A percentile compares a stretch with the other conserved stretches of the same genome.
These are phyloP conservation scores for Mimosa pudica DNA, from an alignment of 306 rosid genomes.

Conservation along the genomic window DNA sequence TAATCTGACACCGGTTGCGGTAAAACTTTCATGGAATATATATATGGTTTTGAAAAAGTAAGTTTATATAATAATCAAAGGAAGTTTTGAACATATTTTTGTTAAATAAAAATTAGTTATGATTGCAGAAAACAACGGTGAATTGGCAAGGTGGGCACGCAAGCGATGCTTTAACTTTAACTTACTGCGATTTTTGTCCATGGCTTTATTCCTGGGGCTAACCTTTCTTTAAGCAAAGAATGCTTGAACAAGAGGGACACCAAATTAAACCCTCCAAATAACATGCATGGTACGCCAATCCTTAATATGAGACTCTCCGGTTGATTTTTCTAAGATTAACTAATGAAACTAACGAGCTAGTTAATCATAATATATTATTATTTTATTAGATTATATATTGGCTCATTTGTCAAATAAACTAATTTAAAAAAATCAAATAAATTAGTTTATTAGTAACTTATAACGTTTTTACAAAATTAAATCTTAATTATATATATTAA, in stretches of 20 bases:
- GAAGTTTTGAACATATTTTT: neutral
- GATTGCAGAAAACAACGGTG: constrained; percentile 24
- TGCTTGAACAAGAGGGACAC: constrained; percentile 77
- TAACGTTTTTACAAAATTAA: too few relatives aligned
- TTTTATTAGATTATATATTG: too few relatives aligned
- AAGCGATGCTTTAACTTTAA: constrained; percentile 59
- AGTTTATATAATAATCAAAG: neutral
- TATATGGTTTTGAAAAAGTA: neutral
- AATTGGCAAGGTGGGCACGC: constrained; percentile 47
- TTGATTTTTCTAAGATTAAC: too few relatives aligned
- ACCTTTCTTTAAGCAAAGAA: constrained; percentile 91
- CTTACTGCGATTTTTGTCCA: constrained; percentile 46
- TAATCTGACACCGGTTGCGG: neutral
- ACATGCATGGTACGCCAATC: neutral
- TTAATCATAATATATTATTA: too few relatives aligned
- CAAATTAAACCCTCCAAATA: constrained; percentile 27
- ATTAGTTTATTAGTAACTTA: too few relatives aligned
- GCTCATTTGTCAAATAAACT: too few relatives aligned
- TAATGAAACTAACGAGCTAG: too few relatives aligned
- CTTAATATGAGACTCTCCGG: too few relatives aligned
- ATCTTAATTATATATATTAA: too few relatives aligned
- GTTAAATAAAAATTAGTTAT: neutral
- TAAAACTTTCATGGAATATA: neutral
- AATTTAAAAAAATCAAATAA: too few relatives aligned
- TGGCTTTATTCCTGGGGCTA: constrained; percentile 82